A percentile compares a stretch with the other conserved stretches of the same genome.
phyloP scores from a whole-genome alignment of 345 rosid species.

The Sisymbrium altissimum region DNA sequence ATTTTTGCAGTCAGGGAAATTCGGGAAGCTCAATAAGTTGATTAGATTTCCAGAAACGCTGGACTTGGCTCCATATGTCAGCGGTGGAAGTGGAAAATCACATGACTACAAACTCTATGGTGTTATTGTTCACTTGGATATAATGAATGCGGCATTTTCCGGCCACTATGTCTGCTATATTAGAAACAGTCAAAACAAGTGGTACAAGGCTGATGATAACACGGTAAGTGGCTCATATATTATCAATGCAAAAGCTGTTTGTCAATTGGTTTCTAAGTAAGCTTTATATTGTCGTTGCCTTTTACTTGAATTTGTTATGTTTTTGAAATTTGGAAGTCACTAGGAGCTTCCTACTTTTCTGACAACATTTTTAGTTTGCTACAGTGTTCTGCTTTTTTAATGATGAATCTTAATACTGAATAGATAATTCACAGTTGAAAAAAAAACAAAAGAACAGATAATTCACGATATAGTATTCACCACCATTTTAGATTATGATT shows the following conservation, averaged over 20 bases:
- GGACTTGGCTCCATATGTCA: slow-evolving; percentile 87
- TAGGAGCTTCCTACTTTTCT: background rate
- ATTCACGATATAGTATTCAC: background rate
- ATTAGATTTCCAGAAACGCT: slow-evolving; percentile 80
- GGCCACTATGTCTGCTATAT: slow-evolving; percentile 96
- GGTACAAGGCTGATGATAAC: slow-evolving; percentile 96
- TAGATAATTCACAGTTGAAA: background rate
- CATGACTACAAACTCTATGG: slow-evolving; percentile 89
- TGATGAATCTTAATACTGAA: background rate
- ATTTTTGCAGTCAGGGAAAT: slow-evolving; percentile 78
- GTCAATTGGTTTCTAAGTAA: background rate
- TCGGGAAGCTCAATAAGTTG: slow-evolving; percentile 89
- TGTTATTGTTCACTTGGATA: slow-evolving; percentile 91
- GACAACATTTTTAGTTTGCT: slow-evolving; percentile 1
- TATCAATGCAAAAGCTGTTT: background rate
- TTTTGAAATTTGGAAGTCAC: background rate
- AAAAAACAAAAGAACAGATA: no score
- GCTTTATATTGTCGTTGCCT: background rate
- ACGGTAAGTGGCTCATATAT: slow-evolving; percentile 46
- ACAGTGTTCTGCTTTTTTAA: background rate
- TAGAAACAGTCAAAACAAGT: slow-evolving; percentile 70
- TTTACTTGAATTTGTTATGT: background rate
- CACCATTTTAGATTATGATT: background rate
- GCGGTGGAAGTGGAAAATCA: slow-evolving; percentile 73
- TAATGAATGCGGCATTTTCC: slow-evolving; percentile 88